Base-by-base conservation (phyloP, 345 rosid genomes). In the Gossypium arboreum region DNA sequence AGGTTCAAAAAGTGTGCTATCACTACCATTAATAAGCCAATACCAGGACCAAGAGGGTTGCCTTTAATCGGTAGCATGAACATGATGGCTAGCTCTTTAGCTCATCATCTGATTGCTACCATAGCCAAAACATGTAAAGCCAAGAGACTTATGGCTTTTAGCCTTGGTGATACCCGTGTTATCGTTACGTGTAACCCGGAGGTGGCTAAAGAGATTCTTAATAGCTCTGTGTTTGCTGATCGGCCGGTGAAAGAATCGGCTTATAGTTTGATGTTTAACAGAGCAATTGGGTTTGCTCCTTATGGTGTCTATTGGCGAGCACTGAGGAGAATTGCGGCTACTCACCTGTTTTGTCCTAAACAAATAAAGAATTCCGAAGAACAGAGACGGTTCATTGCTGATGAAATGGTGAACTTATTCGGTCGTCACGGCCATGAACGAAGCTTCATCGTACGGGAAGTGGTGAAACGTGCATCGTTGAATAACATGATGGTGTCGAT, bases 271-370 rank as follows among this genome's bases (percentile, higher is more conserved):
- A 89, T 91, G 97, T 91, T 91, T 80, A 81, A 86, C 43, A 63
- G 97, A 79, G 91, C 97, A 3, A 91, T 89, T n/a, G 97, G 97
- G 52, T 91, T 91, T 58, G 97, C 97, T 17, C 88, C 94, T 75
- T 86, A 91, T 4, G 92, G 92, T 25, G 84, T 83, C 54, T 89
- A 91, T 83, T 91, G 97, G 97, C 83, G 94, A 79, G 86, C 90
- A 9, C 84, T 89, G 0, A 81, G 94, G 16, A 79, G 87, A 17
- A 89, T 91, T 29, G 92, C 92, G 0, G 73, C 91, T 9, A 79
- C 81, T 12, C 94, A 91, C 75, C 84, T 91, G 47, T 91, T 91
- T 60, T 83, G 83, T 25, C 88, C 94, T 0, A 87, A 85, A 39
- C 88, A 91, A 81, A 83, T 91, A 80, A 85, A 65, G 79, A 72